These are phyloP conservation scores for Pyronema domesticum DNA, from an alignment of 495 filamentous ascomycete species.

Conservation along the genomic window DNA sequence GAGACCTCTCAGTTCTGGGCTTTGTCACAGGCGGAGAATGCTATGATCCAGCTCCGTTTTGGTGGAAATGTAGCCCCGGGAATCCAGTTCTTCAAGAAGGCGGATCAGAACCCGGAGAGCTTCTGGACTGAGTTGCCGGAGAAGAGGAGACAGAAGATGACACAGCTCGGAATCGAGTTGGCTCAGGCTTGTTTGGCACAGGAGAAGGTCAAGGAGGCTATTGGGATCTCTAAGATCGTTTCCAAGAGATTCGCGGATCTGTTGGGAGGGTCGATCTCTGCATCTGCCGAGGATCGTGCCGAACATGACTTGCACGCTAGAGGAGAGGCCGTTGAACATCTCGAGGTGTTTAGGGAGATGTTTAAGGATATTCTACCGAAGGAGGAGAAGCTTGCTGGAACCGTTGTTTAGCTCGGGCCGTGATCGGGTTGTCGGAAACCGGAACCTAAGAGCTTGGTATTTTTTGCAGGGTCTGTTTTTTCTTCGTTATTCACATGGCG, in stretches of 20 bases:
- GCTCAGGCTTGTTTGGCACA: constrained; percentile 1
- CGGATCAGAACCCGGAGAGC: neutral
- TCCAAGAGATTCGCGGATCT: neutral
- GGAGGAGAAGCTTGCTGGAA: neutral
- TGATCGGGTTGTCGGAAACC: no score
- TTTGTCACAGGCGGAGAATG: neutral
- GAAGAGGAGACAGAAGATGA: neutral
- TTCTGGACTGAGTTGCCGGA: neutral
- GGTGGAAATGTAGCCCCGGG: neutral
- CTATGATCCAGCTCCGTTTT: constrained; percentile 1
- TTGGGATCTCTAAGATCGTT: neutral
- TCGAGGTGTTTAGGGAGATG: constrained; percentile 1
- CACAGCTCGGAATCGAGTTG: neutral
- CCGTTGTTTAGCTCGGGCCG: no score
- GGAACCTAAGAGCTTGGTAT: no score
- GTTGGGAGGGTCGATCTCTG: neutral
- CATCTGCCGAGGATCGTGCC: neutral
- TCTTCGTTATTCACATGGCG: no score
- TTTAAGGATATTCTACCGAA: neutral
- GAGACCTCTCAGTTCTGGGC: neutral
- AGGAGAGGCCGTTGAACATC: neutral
- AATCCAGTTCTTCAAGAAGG: neutral
- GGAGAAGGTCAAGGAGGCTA: neutral
- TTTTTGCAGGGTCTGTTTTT: no score
- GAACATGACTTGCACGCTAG: neutral